Conservation (phyloP, 352 stramenopile species). For the Blastocystis sp. region DNA sequence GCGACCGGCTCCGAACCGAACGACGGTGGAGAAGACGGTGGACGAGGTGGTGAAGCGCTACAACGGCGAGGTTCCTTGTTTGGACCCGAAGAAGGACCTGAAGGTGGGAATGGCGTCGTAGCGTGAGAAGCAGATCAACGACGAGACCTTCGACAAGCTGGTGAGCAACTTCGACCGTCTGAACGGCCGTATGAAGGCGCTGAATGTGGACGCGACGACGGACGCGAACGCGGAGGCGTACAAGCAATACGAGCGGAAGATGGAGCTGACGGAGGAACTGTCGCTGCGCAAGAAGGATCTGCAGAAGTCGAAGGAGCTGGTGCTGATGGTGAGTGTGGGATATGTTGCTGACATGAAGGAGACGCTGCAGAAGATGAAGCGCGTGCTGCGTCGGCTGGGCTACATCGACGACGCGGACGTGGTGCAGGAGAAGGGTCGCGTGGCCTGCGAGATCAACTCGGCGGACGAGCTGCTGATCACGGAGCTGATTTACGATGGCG, state of each 20-base stretch:
- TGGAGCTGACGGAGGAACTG: conserved; percentile 83
- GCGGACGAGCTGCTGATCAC: conserved; percentile 92
- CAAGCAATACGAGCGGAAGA: conserved; percentile 77
- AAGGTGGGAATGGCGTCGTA: neutral
- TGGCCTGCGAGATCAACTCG: conserved; percentile 94
- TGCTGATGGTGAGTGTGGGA: neutral
- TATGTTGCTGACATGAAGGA: conserved; percentile 58
- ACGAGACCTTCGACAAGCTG: conserved; percentile 76
- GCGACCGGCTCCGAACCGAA: conserved; percentile 61
- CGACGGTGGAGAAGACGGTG: conserved; percentile 64
- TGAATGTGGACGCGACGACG: conserved; percentile 38
- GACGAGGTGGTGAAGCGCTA: conserved; percentile 68
- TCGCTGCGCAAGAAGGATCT: conserved; percentile 83
- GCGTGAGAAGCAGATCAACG: conserved; percentile 68
- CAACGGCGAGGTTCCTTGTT: conserved; percentile 59
- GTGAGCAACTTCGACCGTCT: conserved; percentile 65
- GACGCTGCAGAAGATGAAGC: conserved; percentile 82
- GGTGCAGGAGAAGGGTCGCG: conserved; percentile 95
- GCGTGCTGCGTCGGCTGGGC: conserved; percentile 84
- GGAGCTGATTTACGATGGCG: conserved; percentile 91
- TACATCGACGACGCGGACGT: conserved; percentile 86
- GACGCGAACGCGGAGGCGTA: conserved; percentile 65
- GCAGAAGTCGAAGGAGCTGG: conserved; percentile 17
- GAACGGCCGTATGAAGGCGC: neutral
- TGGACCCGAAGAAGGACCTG: conserved; percentile 60